phyloP scores from a whole-genome alignment of 495 filamentous ascomycete species.

The Trichoderma erinaceum region DNA sequence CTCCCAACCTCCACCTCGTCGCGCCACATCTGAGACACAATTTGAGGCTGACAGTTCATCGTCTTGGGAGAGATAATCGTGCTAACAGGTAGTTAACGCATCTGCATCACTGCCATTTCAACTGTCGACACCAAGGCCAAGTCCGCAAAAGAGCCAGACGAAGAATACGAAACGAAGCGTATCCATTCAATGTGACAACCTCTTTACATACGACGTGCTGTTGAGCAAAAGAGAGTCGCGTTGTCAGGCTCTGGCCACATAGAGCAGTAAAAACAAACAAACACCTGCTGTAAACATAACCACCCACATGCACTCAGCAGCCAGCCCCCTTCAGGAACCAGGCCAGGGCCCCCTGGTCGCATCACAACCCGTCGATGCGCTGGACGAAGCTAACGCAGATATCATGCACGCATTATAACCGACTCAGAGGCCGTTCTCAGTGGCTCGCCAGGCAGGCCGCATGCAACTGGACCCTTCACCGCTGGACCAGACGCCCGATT shows the following conservation, averaged over 20 bases:
- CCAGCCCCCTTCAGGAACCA: slow-evolving; percentile 5
- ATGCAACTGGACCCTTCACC: slow-evolving; percentile 5
- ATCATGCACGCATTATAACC: slow-evolving; percentile 14
- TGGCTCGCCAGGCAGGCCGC: neutral
- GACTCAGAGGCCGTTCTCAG: neutral
- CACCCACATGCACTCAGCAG: neutral
- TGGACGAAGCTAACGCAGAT: slow-evolving; percentile 11
- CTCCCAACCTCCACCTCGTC: too few relatives aligned
- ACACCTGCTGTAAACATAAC: neutral
- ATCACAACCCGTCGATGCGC: slow-evolving; percentile 6
- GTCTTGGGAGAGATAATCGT: too few relatives aligned
- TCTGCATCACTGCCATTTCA: too few relatives aligned
- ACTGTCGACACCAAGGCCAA: too few relatives aligned
- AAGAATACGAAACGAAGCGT: too few relatives aligned
- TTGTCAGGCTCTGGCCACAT: neutral
- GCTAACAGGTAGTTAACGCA: too few relatives aligned
- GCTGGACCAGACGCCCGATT: slow-evolving; percentile 11
- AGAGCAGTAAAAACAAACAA: neutral
- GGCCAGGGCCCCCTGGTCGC: slow-evolving; percentile 5
- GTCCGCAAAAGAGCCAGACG: too few relatives aligned
- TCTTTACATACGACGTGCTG: too few relatives aligned
- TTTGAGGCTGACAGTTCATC: too few relatives aligned
- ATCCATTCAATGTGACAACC: too few relatives aligned
- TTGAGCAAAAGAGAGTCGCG: too few relatives aligned
- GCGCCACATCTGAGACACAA: too few relatives aligned